phyloP scores from a whole-genome alignment of 352 stramenopile genomes.

The Phytophthora vignae region DNA sequence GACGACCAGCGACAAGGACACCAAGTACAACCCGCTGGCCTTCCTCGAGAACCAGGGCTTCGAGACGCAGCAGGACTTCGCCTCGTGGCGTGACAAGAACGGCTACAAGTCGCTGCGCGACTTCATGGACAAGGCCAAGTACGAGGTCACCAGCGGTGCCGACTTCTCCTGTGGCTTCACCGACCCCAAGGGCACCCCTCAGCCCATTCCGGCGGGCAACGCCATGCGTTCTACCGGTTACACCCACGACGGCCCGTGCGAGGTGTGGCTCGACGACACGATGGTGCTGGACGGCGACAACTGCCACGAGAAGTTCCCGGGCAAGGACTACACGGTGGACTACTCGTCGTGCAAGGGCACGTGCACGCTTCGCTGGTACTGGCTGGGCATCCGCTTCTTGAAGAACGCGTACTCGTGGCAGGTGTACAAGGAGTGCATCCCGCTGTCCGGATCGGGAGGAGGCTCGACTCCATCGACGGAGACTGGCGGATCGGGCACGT shows the following conservation, averaged over 20 bases:
- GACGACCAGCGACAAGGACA: conserved; percentile 26
- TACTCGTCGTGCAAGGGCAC: conserved; percentile 33
- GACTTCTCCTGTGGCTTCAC: conserved; percentile 49
- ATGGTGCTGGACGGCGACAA: conserved; percentile 33
- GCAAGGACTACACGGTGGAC: conserved; percentile 37
- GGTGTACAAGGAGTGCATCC: conserved; percentile 64
- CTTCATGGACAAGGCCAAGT: conserved; percentile 27
- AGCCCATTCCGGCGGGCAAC: conserved; percentile 39
- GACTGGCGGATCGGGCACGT: not conserved
- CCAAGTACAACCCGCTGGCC: conserved; percentile 42
- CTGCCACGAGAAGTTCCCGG: conserved; percentile 39
- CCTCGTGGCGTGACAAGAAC: not conserved
- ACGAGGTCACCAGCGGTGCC: conserved; percentile 11
- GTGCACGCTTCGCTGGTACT: conserved; percentile 31
- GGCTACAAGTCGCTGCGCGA: conserved; percentile 36
- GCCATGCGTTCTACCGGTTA: conserved; percentile 52
- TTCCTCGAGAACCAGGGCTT: conserved; percentile 51
- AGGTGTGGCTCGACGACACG: conserved; percentile 47
- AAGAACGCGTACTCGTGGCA: conserved; percentile 63
- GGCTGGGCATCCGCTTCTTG: conserved; percentile 40
- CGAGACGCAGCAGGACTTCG: conserved; percentile 42
- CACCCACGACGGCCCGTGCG: conserved; percentile 49
- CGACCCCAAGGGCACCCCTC: conserved; percentile 26
- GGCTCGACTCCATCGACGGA: conserved; percentile 6
- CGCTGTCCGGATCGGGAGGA: conserved; percentile 22